These are phyloP conservation scores for Debaryomycetaceae sp. DNA, from an alignment of 1,139 yeast species.

Conservation along the genomic window DNA sequence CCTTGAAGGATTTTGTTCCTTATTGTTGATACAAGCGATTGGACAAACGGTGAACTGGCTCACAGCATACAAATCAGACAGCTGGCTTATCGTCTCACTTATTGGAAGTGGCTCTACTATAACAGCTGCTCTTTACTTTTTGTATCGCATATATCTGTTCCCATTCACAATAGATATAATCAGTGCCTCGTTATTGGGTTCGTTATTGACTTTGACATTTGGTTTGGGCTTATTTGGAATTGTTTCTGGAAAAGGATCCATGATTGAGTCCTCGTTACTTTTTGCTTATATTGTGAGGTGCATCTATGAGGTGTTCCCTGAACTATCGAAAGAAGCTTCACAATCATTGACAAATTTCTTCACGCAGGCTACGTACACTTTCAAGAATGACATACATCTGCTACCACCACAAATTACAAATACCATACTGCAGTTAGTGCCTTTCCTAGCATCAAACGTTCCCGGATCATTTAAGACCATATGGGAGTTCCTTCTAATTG, in stretches of 20 bases:
- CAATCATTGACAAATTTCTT: conserved; percentile 35
- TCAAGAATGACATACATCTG: conserved; percentile 37
- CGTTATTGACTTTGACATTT: conserved; percentile 70
- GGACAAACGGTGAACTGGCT: conserved; percentile 82
- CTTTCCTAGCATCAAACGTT: conserved; percentile 49
- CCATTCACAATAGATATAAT: conserved; percentile 67
- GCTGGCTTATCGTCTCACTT: conserved; percentile 77
- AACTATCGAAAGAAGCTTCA: conserved; percentile 55
- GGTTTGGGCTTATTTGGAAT: conserved; percentile 83
- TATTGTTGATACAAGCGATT: conserved; percentile 82
- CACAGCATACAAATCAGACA: conserved; percentile 62
- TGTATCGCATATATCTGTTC: conserved; percentile 78
- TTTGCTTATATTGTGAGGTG: conserved; percentile 92
- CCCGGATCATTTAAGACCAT: conserved; percentile 62
- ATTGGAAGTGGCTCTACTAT: conserved; percentile 72
- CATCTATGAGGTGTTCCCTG: conserved; percentile 86
- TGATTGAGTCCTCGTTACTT: conserved; percentile 79
- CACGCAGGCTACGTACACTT: conserved; percentile 34
- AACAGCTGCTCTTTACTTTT: conserved; percentile 71
- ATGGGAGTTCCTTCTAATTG: conserved; percentile 64
- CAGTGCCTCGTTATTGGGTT: conserved; percentile 82
- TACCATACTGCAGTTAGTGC: conserved; percentile 40
- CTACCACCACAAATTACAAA: conserved; percentile 40
- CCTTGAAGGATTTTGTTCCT: conserved; percentile 88
- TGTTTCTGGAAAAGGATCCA: conserved; percentile 78